A percentile compares a stretch with the other conserved stretches of the same genome.
These are phyloP conservation scores for Bryoerythrophyllum caledonicum DNA, from an alignment of 225 moss, liverwort and hornwort genomes.

Conservation along the genomic window DNA sequence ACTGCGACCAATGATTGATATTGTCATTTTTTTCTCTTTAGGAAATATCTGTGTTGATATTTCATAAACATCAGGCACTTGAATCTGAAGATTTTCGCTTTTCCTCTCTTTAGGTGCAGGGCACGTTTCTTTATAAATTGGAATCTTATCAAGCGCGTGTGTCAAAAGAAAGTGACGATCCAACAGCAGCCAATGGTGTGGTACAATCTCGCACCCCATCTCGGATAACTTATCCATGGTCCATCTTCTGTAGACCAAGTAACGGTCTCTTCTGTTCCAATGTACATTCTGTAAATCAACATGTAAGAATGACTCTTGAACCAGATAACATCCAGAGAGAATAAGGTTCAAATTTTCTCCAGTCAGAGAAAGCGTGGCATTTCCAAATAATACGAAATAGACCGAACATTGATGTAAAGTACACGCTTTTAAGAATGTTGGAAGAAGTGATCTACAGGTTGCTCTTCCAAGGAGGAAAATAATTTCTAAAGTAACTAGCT, in stretches of 20 bases:
- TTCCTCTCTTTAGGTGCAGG: too few relatives aligned
- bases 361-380: not conserved
- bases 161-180: not conserved
- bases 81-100: not conserved
- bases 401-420: slow-evolving; percentile 21
- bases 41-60: not conserved
- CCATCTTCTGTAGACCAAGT: not conserved
- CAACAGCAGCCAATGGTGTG: not conserved
- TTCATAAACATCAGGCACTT: not conserved
- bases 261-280: not conserved
- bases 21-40: too few relatives aligned
- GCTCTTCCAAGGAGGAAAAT: slow-evolving; percentile 27
- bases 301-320: not conserved
- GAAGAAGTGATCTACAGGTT: slow-evolving; percentile 33
- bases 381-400: not conserved
- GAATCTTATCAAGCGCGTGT: not conserved
- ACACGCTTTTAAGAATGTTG: slow-evolving; percentile 30
- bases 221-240: not conserved
- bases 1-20: not conserved
- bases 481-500: slow-evolving; percentile 19
- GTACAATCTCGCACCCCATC: not conserved
- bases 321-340: not conserved
- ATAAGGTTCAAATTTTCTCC: not conserved
- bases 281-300: not conserved
- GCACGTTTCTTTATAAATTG: not conserved